Conservation (phyloP, 2,329 filamentous ascomycete species). For the Falciphora oryzae region DNA sequence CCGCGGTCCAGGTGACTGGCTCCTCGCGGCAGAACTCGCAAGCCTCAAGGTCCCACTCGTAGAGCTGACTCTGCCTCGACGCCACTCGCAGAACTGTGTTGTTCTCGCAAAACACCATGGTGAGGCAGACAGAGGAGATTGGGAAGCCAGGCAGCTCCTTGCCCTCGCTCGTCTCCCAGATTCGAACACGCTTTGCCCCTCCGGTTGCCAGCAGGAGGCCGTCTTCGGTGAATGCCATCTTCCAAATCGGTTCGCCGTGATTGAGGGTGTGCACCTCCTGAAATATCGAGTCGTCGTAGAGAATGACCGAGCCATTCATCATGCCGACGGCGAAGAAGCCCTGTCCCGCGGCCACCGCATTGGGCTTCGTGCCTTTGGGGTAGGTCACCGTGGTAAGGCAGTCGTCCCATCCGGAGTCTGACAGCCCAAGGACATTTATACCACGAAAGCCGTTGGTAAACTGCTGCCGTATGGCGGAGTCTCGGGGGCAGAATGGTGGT, state of each 20-base stretch:
- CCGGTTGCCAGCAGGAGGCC: not conserved
- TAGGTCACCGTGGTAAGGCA: too few relatives aligned
- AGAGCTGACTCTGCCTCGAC: not conserved
- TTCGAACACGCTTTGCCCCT: not conserved
- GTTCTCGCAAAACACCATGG: not conserved
- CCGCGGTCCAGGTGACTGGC: not conserved
- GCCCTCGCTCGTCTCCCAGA: not conserved
- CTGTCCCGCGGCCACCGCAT: too few relatives aligned
- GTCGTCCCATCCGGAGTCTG: too few relatives aligned
- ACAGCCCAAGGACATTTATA: too few relatives aligned
- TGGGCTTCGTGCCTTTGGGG: too few relatives aligned
- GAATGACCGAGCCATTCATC: not conserved
- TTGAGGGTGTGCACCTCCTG: not conserved
- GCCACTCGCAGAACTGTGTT: not conserved
- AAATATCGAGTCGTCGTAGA: not conserved
- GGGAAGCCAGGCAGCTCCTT: not conserved
- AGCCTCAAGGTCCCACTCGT: not conserved
- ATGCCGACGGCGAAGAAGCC: too few relatives aligned
- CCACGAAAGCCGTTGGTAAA: too few relatives aligned
- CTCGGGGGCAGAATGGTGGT: too few relatives aligned
- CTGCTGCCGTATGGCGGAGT: too few relatives aligned
- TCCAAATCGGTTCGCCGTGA: not conserved
- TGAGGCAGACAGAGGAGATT: not conserved
- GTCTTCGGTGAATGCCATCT: not conserved
- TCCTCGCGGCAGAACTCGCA: not conserved